Conservation (phyloP, 129 eudicot genomes). For the Centella asiatica region DNA sequence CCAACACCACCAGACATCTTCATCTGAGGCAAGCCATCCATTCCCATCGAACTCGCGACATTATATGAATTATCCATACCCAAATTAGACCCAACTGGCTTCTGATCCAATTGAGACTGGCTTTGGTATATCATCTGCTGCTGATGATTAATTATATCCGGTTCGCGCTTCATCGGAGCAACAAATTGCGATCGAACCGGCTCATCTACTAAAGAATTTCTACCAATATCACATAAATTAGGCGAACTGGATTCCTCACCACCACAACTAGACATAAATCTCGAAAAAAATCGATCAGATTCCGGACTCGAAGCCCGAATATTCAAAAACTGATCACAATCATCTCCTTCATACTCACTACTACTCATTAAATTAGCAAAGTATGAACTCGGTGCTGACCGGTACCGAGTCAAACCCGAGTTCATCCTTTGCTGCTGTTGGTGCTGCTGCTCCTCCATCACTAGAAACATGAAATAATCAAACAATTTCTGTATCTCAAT, state of each 20-base stretch:
- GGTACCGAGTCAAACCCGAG: slow-evolving; percentile 59
- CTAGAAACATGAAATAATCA: background rate
- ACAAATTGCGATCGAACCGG: slow-evolving; percentile 12
- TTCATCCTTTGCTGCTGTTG: slow-evolving; percentile 33
- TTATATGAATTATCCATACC: slow-evolving; percentile 13
- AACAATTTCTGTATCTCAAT: background rate
- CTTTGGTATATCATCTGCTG: slow-evolving; percentile 29
- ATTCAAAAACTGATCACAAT: slow-evolving; percentile 38
- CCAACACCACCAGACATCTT: slow-evolving; percentile 26
- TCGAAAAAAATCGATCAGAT: slow-evolving; percentile 31
- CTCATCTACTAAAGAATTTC: slow-evolving; percentile 15
- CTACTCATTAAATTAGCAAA: slow-evolving; percentile 35
- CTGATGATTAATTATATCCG: slow-evolving; percentile 19
- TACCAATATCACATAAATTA: slow-evolving; percentile 1
- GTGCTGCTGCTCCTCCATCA: background rate
- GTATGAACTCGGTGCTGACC: slow-evolving; percentile 78
- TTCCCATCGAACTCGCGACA: slow-evolving; percentile 13
- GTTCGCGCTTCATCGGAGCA: slow-evolving; percentile 38
- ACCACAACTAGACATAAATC: slow-evolving; percentile 23
- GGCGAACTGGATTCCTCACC: slow-evolving; percentile 15
- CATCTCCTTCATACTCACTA: slow-evolving; percentile 47
- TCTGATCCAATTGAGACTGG: slow-evolving; percentile 27
- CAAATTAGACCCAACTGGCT: slow-evolving; percentile 15
- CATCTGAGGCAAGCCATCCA: slow-evolving; percentile 19
- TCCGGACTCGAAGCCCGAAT: slow-evolving; percentile 38